Base-by-base conservation (phyloP, 2,329 filamentous ascomycete genomes). In the Rhynchosporium secalis region DNA sequence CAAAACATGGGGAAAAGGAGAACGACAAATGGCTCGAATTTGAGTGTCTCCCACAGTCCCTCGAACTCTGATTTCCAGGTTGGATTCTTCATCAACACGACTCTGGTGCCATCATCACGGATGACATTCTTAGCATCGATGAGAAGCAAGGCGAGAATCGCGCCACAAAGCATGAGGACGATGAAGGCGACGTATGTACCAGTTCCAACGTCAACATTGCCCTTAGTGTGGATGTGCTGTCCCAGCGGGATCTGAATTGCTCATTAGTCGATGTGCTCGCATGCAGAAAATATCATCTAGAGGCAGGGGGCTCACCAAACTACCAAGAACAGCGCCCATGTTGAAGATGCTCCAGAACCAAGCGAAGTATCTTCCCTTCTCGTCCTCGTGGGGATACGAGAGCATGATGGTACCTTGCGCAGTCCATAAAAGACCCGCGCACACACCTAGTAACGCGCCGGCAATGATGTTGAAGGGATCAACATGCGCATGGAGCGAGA, bases 321-420 rank as follows among this genome's bases (percentile, higher is more conserved):
- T 86, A 65, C 93, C 93, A 75, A 97, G 91, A 65, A 96, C 92
- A 71, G 87, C 92, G 70, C 93, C 93, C 63, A 93, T 76, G 77
- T 96, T 96, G 82, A 96, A 97, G 72, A 97, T 96, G 75, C 92
- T 87, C 93, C 93, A 96, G 78, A 96, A 96, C 79, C 86, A 87
- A 64, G 90, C 90, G 75, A 96, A 96, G 75, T 92, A 96, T 63
- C 88, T 87, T 49, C 93, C 93, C 81, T 96, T 96, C 67, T 86
- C 84, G 40, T 85, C 76, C 77, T 96, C 93, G 26, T 84, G 80
- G 1, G 92, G 92, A 75, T 96, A 96, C 46, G 90, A 87, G 86
- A 96, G 94, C 88, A 94, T 93, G 72, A 94, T 91, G 63, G 89
- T 87, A 63, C 91, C 90, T 77, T 94, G 90, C 0, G 89, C 91